Percentiles rank a stretch among this genome's conserved stretches.
Evolutionary conservation across 2,329 filamentous ascomycete genomes (phyloP).

Genomic region (Epichloe hybrida): DNA sequence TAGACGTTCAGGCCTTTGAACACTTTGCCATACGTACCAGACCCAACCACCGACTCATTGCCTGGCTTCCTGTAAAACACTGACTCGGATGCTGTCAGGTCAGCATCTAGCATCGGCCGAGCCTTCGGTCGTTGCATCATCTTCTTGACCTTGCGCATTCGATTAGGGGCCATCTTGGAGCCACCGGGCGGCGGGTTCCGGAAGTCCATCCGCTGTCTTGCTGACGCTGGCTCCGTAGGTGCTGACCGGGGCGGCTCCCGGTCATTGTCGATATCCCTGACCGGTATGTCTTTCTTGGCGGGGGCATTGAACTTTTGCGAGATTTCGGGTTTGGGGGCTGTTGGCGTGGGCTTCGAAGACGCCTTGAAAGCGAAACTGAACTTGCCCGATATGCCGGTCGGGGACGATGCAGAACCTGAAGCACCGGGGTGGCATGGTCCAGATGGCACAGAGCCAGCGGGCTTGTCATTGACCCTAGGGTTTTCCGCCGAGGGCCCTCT

Average conservation of each 20-base stretch:
- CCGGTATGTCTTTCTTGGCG: slow-evolving; percentile 25
- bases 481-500: background rate
- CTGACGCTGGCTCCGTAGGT: slow-evolving; percentile 40
- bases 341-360: slow-evolving; percentile 42
- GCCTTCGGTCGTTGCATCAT: slow-evolving; percentile 58
- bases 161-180: slow-evolving; percentile 26
- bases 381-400: slow-evolving; percentile 43
- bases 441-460: background rate
- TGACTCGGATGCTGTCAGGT: slow-evolving; percentile 68
- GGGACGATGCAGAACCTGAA: slow-evolving; percentile 34
- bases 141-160: slow-evolving; percentile 51
- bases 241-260: slow-evolving; percentile 36
- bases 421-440: background rate
- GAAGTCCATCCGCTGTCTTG: slow-evolving; percentile 25
- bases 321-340: slow-evolving; percentile 50
- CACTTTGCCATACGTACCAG: slow-evolving; percentile 90
- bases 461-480: background rate
- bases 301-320: slow-evolving; percentile 55
- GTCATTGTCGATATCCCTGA: slow-evolving; percentile 17
- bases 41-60: slow-evolving; percentile 94
- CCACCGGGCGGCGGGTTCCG: slow-evolving; percentile 20
- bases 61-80: slow-evolving; percentile 92
- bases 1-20: slow-evolving; percentile 94
- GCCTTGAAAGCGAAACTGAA: slow-evolving; percentile 92
- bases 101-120: slow-evolving; percentile 54